phyloP scores from a whole-genome alignment of 768 basidiomycete genomes.

The Lentinula lateritia region DNA sequence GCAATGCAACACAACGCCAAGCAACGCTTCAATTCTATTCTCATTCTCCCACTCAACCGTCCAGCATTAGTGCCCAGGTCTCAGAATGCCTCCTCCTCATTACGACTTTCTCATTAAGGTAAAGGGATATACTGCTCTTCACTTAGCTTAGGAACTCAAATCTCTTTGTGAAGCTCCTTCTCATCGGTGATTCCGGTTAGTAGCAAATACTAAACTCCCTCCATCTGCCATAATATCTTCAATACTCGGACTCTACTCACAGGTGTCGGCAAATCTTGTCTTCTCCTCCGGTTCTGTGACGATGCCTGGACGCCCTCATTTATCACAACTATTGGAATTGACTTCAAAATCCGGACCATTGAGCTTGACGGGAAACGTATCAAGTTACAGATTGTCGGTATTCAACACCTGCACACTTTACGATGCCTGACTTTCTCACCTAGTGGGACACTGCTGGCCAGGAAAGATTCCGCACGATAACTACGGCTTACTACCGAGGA shows the following conservation, averaged over 20 bases:
- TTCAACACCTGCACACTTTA: not conserved
- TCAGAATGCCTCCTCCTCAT: conserved; percentile 78
- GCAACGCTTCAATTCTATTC: not conserved
- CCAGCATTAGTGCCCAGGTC: not conserved
- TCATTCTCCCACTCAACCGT: not conserved
- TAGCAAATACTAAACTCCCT: conserved; percentile 5
- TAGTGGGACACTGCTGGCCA: conserved; percentile 99
- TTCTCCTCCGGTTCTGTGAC: conserved; percentile 96
- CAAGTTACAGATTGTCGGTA: conserved; percentile 94
- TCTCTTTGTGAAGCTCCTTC: conserved; percentile 59
- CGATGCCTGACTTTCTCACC: not conserved
- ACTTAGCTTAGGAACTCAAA: conserved; percentile 4
- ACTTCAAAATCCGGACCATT: conserved; percentile 99
- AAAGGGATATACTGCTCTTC: conserved; percentile 13
- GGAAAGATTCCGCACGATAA: conserved; percentile 98
- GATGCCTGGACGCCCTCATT: conserved; percentile 99
- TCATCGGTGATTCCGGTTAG: conserved; percentile 93
- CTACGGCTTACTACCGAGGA: conserved; percentile 97
- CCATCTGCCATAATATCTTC: not conserved
- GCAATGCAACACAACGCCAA: not conserved
- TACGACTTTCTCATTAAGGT: conserved; percentile 98
- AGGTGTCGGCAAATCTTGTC: conserved; percentile 96
- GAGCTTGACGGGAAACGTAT: conserved; percentile 97
- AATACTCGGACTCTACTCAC: conserved; percentile 2
- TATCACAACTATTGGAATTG: conserved; percentile 98